Conservation (phyloP, 179 eudicot genomes). For the Carnegiea gigantea region DNA sequence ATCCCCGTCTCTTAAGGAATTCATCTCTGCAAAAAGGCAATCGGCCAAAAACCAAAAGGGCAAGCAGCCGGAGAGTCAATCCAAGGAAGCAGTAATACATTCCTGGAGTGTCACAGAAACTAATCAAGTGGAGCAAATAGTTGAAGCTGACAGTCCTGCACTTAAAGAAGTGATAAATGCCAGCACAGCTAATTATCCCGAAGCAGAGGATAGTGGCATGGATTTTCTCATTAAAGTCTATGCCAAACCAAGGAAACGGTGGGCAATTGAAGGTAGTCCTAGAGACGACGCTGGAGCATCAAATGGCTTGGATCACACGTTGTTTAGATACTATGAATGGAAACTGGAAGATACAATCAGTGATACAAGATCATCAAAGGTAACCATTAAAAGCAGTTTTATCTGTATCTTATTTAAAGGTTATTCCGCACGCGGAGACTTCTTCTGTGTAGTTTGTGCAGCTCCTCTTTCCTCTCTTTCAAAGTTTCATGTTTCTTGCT, state of each 20-base stretch:
- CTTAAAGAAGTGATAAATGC: slow-evolving; percentile 19
- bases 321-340: slow-evolving; percentile 4
- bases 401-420: neutral
- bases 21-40: slow-evolving; percentile 48
- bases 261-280: slow-evolving; percentile 24
- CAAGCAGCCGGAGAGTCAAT: slow-evolving; percentile 28
- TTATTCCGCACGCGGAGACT: neutral
- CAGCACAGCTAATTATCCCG: slow-evolving; percentile 5
- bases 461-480: neutral
- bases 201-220: slow-evolving; percentile 27
- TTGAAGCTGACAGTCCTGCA: slow-evolving; percentile 22
- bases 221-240: slow-evolving; percentile 31
- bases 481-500: neutral
- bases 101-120: slow-evolving; percentile 27
- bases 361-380: slow-evolving; percentile 24
- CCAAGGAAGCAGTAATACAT: slow-evolving; percentile 19
- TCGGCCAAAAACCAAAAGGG: slow-evolving; percentile 44
- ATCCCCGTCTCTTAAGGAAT: slow-evolving; percentile 46
- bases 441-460: neutral
- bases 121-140: slow-evolving; percentile 29
- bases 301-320: neutral
- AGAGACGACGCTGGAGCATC: slow-evolving; percentile 19
- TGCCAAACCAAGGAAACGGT: slow-evolving; percentile 34
- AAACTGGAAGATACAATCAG: slow-evolving; percentile 15
- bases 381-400: slow-evolving; percentile 19